Evolutionary conservation across 257 asterid genomes (phyloP).

Genomic region (Ajuga chamaepitys): DNA sequence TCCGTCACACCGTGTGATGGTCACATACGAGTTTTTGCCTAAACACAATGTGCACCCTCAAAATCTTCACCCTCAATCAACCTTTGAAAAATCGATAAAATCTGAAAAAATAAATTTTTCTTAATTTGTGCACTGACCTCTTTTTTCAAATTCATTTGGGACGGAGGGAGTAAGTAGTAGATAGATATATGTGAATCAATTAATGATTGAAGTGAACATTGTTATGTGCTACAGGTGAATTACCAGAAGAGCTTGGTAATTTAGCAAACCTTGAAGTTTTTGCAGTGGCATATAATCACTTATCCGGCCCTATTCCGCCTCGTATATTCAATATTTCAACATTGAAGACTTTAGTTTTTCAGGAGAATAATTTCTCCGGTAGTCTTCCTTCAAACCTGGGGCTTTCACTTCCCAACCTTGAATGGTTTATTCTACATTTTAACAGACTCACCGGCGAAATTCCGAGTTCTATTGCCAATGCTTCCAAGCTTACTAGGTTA

Average conservation of each 20-base stretch:
- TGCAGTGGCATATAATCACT: not conserved
- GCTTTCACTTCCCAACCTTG: constrained; percentile 17
- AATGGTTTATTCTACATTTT: not conserved
- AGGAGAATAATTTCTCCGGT: constrained; percentile 2
- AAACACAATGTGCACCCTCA: not conserved
- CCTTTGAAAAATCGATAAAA: too few relatives aligned
- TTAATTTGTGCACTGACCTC: too few relatives aligned
- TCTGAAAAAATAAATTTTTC: too few relatives aligned
- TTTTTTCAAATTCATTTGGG: too few relatives aligned
- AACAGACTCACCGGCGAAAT: constrained; percentile 20
- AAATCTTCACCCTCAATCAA: too few relatives aligned
- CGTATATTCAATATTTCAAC: constrained; percentile 17
- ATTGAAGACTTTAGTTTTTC: not conserved
- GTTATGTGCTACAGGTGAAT: constrained; percentile 28
- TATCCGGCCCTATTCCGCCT: constrained; percentile 15
- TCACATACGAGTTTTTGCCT: too few relatives aligned
- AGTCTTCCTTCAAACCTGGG: constrained; percentile 6
- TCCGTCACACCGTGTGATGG: too few relatives aligned
- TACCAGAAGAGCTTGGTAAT: constrained; percentile 29
- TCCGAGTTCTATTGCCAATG: constrained; percentile 19
- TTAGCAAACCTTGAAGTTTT: not conserved
- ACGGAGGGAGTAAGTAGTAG: too few relatives aligned
- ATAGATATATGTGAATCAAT: too few relatives aligned
- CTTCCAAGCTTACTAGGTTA: constrained; percentile 17
- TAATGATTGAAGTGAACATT: too few relatives aligned